These are phyloP conservation scores for Phytophthora citricola DNA, from an alignment of 352 stramenopile genomes.

Conservation along the genomic window DNA sequence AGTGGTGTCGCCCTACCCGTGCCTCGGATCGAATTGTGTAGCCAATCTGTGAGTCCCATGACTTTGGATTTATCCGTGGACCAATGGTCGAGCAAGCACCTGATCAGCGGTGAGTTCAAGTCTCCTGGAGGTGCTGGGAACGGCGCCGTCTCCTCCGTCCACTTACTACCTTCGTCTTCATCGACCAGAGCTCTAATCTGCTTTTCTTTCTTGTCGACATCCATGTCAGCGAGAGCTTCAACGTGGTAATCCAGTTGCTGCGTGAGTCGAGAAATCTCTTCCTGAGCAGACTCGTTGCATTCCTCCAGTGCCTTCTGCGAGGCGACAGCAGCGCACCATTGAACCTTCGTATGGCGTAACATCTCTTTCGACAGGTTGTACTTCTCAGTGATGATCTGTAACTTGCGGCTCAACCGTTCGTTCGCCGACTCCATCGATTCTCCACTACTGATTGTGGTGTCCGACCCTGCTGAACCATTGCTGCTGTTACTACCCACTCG, in stretches of 20 bases:
- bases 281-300: slow-evolving; percentile 56
- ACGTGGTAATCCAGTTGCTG: slow-evolving; percentile 60
- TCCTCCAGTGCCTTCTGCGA: slow-evolving; percentile 71
- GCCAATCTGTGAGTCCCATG: slow-evolving; percentile 64
- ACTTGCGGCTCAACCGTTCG: slow-evolving; percentile 42
- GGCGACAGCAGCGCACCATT: slow-evolving; percentile 67
- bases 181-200: slow-evolving; percentile 33
- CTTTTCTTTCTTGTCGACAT: slow-evolving; percentile 25
- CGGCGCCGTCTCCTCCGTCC: slow-evolving; percentile 58
- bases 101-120: slow-evolving; percentile 71
- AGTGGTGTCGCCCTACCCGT: slow-evolving; percentile 49
- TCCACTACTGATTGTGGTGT: slow-evolving; percentile 29
- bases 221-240: slow-evolving; percentile 28
- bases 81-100: slow-evolving; percentile 70
- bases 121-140: slow-evolving; percentile 69
- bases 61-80: slow-evolving; percentile 68
- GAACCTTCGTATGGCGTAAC: slow-evolving; percentile 67
- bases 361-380: slow-evolving; percentile 58
- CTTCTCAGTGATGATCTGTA: slow-evolving; percentile 57
- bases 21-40: slow-evolving; percentile 67
- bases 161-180: slow-evolving; percentile 40
- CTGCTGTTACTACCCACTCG: slow-evolving; percentile 42
- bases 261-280: slow-evolving; percentile 55
- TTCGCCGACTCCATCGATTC: slow-evolving; percentile 35
- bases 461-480: slow-evolving; percentile 33